Percentiles rank a stretch among this genome's conserved stretches.
Evolutionary conservation across 176 grass and related monocot species (phyloP).

Genomic region (Triticum urartu): DNA sequence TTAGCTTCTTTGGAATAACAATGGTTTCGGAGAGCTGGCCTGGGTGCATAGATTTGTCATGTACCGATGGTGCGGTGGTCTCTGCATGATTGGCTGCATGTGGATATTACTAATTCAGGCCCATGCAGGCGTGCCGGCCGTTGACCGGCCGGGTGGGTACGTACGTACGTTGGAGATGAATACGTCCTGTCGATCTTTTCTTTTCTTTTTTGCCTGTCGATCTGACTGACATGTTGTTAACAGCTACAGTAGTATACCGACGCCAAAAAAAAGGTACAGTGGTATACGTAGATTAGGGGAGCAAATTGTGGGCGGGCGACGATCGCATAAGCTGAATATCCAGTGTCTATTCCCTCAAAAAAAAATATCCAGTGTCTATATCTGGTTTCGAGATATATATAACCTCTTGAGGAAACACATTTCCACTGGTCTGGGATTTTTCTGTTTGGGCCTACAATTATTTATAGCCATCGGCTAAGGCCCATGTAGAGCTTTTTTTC

Average conservation of each 20-base stretch:
- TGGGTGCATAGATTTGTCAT: neutral
- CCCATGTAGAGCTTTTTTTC: no score
- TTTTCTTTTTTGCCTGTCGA: neutral
- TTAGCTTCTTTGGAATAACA: neutral
- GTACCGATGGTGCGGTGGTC: neutral
- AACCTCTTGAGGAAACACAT: neutral
- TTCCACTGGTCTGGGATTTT: neutral
- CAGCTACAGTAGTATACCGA: no score
- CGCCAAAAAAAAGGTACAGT: no score
- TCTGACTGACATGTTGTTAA: neutral
- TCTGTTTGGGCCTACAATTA: neutral
- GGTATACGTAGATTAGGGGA: neutral
- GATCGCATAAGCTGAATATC: neutral
- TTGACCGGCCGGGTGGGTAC: neutral
- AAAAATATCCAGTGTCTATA: no score
- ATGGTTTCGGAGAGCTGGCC: slow-evolving; percentile 6
- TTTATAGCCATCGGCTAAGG: no score
- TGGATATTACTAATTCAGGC: slow-evolving; percentile 8
- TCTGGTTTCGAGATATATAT: no score
- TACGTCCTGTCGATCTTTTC: neutral
- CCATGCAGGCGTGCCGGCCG: slow-evolving; percentile 29
- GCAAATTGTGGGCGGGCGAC: neutral
- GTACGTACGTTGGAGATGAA: neutral
- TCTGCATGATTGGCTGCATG: neutral
- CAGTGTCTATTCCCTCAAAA: neutral